Evolutionary conservation across 2,329 filamentous ascomycete species (phyloP).

Genomic region (Ceratocystis papillata): DNA sequence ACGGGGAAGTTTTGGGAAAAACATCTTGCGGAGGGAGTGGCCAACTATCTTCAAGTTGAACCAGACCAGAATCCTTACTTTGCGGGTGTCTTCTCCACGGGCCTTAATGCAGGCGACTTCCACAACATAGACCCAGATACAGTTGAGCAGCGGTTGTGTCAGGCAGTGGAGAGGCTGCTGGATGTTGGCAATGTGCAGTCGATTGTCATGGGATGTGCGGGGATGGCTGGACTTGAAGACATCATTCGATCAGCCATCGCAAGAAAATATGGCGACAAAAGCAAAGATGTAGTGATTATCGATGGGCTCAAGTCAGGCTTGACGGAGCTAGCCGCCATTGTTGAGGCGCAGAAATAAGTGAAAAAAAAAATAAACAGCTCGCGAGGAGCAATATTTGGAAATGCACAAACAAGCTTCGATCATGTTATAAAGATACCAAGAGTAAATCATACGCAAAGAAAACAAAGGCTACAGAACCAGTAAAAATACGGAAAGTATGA

Average conservation of each 20-base stretch:
- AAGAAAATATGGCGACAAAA: slow-evolving; percentile 50
- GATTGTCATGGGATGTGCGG: slow-evolving; percentile 78
- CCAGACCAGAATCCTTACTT: slow-evolving; percentile 40
- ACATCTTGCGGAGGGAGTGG: slow-evolving; percentile 57
- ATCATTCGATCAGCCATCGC: slow-evolving; percentile 60
- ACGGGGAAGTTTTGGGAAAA: slow-evolving; percentile 76
- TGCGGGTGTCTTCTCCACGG: slow-evolving; percentile 71
- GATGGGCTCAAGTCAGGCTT: slow-evolving; percentile 69
- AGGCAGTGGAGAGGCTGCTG: slow-evolving; percentile 58
- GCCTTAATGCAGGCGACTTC: slow-evolving; percentile 67
- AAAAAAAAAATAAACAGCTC: background rate
- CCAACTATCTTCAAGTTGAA: slow-evolving; percentile 48
- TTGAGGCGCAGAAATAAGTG: slow-evolving; percentile 35
- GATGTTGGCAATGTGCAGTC: slow-evolving; percentile 45
- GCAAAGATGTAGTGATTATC: slow-evolving; percentile 52
- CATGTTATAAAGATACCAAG: background rate
- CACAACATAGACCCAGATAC: slow-evolving; percentile 57
- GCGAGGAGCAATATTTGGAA: background rate
- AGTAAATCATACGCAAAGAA: background rate
- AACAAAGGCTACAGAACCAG: background rate
- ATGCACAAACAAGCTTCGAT: background rate
- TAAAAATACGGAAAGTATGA: background rate
- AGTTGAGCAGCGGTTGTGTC: slow-evolving; percentile 54
- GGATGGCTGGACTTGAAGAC: slow-evolving; percentile 76
- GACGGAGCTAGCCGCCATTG: slow-evolving; percentile 45